phyloP scores from a whole-genome alignment of 179 eudicot species.

The Sideroxylon spinosum region DNA sequence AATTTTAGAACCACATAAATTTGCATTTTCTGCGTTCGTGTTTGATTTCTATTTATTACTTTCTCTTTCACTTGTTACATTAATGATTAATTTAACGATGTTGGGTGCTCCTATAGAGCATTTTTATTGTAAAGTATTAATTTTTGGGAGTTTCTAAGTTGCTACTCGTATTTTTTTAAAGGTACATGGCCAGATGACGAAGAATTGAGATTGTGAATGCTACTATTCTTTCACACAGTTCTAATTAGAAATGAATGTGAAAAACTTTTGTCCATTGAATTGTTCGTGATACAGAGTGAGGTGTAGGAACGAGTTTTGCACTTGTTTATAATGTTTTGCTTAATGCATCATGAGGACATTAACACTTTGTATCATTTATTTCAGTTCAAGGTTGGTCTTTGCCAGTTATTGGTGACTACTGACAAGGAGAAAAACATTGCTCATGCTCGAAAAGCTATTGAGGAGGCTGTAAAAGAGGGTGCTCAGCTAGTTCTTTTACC shows the following conservation, averaged over 20 bases:
- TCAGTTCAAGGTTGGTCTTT: slow-evolving; percentile 82
- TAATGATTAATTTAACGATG: background rate
- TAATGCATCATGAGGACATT: background rate
- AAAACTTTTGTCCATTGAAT: background rate
- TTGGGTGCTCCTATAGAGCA: no score
- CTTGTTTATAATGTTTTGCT: background rate
- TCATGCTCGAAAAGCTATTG: slow-evolving; percentile 72
- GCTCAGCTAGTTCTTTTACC: slow-evolving; percentile 86
- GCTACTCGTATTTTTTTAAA: background rate
- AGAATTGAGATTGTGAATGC: background rate
- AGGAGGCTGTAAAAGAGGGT: slow-evolving; percentile 85
- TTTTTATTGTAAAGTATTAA: background rate
- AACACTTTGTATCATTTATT: slow-evolving; percentile 2
- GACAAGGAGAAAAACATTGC: slow-evolving; percentile 77
- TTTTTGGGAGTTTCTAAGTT: background rate
- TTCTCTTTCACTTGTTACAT: background rate
- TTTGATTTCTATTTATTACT: background rate
- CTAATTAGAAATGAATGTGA: background rate
- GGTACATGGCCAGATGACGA: background rate
- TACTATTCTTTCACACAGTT: background rate
- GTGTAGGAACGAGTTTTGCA: background rate
- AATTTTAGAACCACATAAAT: background rate
- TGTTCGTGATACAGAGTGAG: background rate
- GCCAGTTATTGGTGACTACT: slow-evolving; percentile 81
- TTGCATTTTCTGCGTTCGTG: no score